phyloP scores from a whole-genome alignment of 1,284 basidiomycete species.

The Leccinum pachyderme region DNA sequence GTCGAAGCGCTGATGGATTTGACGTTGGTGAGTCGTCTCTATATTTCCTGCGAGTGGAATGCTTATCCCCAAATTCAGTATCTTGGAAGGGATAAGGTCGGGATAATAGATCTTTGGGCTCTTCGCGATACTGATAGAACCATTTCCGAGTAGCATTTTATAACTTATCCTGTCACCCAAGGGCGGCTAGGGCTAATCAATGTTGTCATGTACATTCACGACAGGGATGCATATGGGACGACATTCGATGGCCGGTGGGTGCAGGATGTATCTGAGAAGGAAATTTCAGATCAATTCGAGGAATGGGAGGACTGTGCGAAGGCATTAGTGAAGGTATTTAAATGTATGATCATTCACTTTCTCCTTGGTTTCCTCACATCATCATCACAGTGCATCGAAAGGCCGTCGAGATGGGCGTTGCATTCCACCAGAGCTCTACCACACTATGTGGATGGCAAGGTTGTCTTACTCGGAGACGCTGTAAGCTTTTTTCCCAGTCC shows the following conservation, averaged over 20 bases:
- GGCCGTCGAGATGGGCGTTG: conserved; percentile 32
- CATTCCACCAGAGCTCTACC: conserved; percentile 32
- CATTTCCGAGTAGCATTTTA: conserved; percentile 36
- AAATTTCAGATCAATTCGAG: conserved; percentile 33
- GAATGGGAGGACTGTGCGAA: conserved; percentile 44
- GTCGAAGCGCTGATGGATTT: conserved; percentile 36
- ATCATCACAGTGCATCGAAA: conserved; percentile 14
- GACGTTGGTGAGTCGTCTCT: conserved; percentile 32
- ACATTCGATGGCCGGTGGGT: conserved; percentile 38
- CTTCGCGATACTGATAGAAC: not conserved
- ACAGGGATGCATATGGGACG: conserved; percentile 36
- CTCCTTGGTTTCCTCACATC: conserved; percentile 1
- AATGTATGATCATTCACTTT: not conserved
- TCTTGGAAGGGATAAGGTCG: conserved; percentile 42
- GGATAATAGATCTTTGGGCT: conserved; percentile 15
- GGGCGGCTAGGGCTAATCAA: conserved; percentile 40
- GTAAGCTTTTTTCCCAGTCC: conserved; percentile 12
- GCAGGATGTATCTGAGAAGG: conserved; percentile 28
- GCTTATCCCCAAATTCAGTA: conserved; percentile 33
- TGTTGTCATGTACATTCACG: conserved; percentile 38
- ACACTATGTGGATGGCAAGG: conserved; percentile 25
- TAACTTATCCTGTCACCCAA: conserved; percentile 44
- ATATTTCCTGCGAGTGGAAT: not conserved
- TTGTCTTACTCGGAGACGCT: conserved; percentile 38
- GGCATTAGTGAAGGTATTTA: conserved; percentile 39